phyloP scores from a whole-genome alignment of 345 rosid species.

The Clarkia xantiana region DNA sequence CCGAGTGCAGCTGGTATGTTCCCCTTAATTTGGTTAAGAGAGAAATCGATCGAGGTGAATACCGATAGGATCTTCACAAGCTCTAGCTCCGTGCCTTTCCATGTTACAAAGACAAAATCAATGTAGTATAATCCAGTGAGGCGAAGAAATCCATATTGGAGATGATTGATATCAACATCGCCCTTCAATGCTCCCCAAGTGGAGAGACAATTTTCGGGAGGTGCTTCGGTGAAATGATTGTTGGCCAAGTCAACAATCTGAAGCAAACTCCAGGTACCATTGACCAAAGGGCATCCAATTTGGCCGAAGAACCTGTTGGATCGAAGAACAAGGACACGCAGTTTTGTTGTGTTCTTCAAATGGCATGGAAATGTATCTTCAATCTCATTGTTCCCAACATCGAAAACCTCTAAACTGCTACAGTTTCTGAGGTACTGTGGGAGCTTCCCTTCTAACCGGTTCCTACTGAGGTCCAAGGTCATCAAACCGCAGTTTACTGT shows the following conservation, averaged over 20 bases:
- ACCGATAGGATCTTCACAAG: constrained; percentile 25
- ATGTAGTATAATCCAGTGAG: constrained; percentile 11
- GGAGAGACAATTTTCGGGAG: constrained; percentile 5
- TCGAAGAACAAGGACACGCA: constrained; percentile 35
- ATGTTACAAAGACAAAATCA: constrained; percentile 24
- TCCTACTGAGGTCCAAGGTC: constrained; percentile 18
- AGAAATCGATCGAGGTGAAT: constrained; percentile 29
- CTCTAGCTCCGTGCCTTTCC: constrained; percentile 22
- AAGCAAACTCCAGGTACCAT: constrained; percentile 15
- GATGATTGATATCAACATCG: constrained; percentile 7
- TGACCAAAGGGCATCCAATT: constrained; percentile 10
- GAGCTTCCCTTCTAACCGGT: constrained; percentile 16
- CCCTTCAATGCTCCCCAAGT: constrained; percentile 25
- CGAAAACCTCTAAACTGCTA: constrained; percentile 19
- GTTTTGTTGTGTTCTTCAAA: constrained; percentile 12
- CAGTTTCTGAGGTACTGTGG: constrained; percentile 26
- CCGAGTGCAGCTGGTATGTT: constrained; percentile 16
- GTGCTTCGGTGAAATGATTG: constrained; percentile 12
- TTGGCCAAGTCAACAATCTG: constrained; percentile 35
- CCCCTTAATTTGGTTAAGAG: constrained; percentile 20
- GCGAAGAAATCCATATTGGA: constrained; percentile 7
- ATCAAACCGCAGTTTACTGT: neutral
- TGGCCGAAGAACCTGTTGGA: constrained; percentile 23
- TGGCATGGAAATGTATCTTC: constrained; percentile 24
- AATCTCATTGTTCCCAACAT: constrained; percentile 26